Conservation (phyloP, 225 moss, liverwort and hornwort species). For the Polytrichum formosum region DNA sequence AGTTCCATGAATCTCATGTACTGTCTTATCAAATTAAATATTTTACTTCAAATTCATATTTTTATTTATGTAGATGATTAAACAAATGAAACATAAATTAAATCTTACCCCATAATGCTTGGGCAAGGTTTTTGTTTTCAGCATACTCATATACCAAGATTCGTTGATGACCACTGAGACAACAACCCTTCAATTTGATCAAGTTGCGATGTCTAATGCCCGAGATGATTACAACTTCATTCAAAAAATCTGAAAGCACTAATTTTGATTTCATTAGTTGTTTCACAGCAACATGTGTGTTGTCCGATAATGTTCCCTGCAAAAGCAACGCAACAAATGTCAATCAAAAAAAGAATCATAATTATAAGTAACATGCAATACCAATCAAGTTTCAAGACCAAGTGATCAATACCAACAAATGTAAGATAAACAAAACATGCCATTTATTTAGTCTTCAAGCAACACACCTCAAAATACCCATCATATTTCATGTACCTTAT, state of each 20-base stretch:
- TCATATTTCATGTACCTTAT: conserved; percentile 25
- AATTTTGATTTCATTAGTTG: conserved; percentile 42
- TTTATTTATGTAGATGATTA: no score
- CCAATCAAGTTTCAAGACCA: background rate
- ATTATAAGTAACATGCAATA: background rate
- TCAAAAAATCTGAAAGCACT: conserved; percentile 44
- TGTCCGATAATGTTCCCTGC: conserved; percentile 42
- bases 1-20: no score
- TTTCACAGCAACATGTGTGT: conserved; percentile 48
- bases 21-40: no score
- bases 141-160: conserved; percentile 66
- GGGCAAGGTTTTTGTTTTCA: conserved; percentile 45
- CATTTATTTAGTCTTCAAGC: background rate
- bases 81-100: no score
- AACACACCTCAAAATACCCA: background rate
- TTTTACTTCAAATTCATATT: no score
- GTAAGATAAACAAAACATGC: background rate
- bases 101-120: conserved; percentile 39
- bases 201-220: conserved; percentile 62
- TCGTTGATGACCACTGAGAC: conserved; percentile 43
- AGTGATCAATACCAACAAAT: background rate
- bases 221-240: conserved; percentile 60
- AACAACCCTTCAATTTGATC: conserved; percentile 65
- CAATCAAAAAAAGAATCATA: no score
- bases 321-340: background rate